phyloP scores from a whole-genome alignment of 495 filamentous ascomycete species.

The Podospora tetraspora region DNA sequence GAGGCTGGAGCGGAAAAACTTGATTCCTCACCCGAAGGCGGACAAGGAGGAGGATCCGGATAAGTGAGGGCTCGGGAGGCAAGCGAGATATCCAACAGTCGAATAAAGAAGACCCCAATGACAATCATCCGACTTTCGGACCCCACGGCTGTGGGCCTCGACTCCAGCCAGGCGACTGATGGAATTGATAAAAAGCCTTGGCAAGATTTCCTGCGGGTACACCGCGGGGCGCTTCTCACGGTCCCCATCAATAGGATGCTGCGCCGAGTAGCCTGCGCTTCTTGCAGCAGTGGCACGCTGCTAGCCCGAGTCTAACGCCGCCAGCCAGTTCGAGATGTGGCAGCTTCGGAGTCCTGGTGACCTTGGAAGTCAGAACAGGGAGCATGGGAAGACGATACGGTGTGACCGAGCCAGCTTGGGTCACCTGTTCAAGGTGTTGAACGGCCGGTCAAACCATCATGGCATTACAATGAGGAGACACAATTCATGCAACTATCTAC shows the following conservation, averaged over 20 bases:
- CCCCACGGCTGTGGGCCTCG: neutral
- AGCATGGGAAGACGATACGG: neutral
- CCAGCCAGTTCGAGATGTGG: neutral
- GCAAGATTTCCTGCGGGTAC: conserved; percentile 14
- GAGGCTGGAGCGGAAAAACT: conserved; percentile 1
- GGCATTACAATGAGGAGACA: neutral
- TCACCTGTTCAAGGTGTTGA: neutral
- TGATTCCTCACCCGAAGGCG: neutral
- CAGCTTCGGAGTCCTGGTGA: neutral
- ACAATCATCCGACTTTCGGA: neutral
- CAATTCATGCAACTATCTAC: neutral
- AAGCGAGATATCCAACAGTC: neutral
- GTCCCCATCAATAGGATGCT: conserved; percentile 1
- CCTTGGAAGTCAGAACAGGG: neutral
- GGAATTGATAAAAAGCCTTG: conserved; percentile 32
- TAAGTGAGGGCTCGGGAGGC: conserved; percentile 6
- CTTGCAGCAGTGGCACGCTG: neutral
- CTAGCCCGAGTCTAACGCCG: neutral
- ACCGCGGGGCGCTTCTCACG: neutral
- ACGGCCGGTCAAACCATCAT: neutral
- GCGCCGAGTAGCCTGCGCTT: neutral
- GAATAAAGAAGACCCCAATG: neutral
- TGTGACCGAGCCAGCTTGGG: neutral
- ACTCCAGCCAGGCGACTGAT: conserved; percentile 4
- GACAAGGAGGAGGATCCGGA: conserved; percentile 23